Percentiles rank a stretch among this genome's conserved stretches.
Evolutionary conservation across 148 eudicot species (phyloP).

Genomic region (Limonium bicolor): DNA sequence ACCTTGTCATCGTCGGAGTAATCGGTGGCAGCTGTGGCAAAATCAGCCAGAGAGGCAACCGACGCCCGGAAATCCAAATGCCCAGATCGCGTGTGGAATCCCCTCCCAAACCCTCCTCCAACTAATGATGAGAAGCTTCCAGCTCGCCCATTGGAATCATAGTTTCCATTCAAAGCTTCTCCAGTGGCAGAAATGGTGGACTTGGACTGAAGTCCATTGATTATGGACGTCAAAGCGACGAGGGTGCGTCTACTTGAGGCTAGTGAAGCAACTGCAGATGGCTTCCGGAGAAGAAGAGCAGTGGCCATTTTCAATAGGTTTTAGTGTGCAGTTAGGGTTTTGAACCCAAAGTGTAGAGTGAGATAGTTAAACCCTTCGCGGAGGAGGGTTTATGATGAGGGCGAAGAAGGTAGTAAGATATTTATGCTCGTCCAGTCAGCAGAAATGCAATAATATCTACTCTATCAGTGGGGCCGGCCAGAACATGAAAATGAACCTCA

Average conservation of each 20-base stretch:
- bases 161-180: neutral
- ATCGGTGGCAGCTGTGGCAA: constrained; percentile 8
- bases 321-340: too few relatives aligned
- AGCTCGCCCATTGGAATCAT: neutral
- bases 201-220: constrained; percentile 1
- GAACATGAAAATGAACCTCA: too few relatives aligned
- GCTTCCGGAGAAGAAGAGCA: neutral
- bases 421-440: too few relatives aligned
- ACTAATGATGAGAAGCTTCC: neutral
- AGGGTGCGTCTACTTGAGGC: constrained; percentile 7
- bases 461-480: too few relatives aligned
- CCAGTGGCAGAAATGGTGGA: neutral
- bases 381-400: too few relatives aligned
- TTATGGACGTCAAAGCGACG: neutral
- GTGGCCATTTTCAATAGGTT: constrained; percentile 2
- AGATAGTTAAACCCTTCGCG: too few relatives aligned
- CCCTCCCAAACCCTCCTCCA: neutral
- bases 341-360: too few relatives aligned
- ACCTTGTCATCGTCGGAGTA: constrained; percentile 8
- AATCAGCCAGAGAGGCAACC: constrained; percentile 5
- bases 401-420: too few relatives aligned
- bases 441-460: too few relatives aligned
- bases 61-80: constrained; percentile 7
- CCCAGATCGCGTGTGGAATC: neutral
- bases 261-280: constrained; percentile 1